Conservation (phyloP, 2,329 filamentous ascomycete genomes). For the Aspergillus terreus region DNA sequence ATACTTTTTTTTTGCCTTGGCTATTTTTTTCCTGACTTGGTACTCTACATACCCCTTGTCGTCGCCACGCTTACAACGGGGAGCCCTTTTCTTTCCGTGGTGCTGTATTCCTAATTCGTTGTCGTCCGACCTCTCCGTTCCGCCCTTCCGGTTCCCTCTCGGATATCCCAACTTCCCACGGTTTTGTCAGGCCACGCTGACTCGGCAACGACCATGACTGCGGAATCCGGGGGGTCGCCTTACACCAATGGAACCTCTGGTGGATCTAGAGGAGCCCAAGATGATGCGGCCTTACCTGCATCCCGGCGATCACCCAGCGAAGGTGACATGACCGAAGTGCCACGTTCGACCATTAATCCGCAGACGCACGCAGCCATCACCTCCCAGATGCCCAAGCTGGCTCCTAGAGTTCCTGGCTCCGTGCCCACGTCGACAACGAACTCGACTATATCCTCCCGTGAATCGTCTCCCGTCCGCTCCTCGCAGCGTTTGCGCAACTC, state of each 20-base stretch:
- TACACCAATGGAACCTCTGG: constrained; percentile 28
- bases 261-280: constrained; percentile 26
- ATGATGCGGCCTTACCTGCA: constrained; percentile 21
- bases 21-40: constrained; percentile 3
- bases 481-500: constrained; percentile 29
- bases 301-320: constrained; percentile 27
- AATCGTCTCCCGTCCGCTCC: constrained; percentile 44
- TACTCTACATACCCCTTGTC: constrained; percentile 1
- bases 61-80: neutral
- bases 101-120: neutral
- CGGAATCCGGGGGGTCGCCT: constrained; percentile 37
- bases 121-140: constrained; percentile 18
- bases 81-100: neutral
- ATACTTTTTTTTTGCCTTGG: constrained; percentile 6
- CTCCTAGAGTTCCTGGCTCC: constrained; percentile 22
- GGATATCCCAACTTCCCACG: constrained; percentile 33
- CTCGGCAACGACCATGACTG: constrained; percentile 29
- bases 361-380: constrained; percentile 22
- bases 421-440: constrained; percentile 38
- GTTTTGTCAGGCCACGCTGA: constrained; percentile 26
- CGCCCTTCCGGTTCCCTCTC: constrained; percentile 28
- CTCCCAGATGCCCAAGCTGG: constrained; percentile 32
- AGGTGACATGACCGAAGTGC: constrained; percentile 26
- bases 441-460: constrained; percentile 47
- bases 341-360: constrained; percentile 25